phyloP scores from a whole-genome alignment of 305 asterid genomes.

The Fraxinus dipetala region DNA sequence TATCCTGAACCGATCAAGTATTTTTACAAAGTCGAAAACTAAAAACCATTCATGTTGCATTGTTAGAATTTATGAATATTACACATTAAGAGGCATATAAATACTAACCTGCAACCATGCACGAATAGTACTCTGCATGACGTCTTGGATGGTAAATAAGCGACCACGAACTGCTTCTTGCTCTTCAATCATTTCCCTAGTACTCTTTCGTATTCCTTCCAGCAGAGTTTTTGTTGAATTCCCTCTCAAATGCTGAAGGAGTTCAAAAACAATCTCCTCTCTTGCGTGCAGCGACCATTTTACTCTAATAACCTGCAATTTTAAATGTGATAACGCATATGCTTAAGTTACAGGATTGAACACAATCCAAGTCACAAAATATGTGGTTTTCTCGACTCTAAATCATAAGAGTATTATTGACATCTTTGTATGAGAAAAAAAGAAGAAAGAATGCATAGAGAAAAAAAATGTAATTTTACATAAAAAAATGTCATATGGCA shows the following conservation, averaged over 20 bases:
- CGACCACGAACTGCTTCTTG: slow-evolving; percentile 99
- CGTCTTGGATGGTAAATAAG: slow-evolving; percentile 94
- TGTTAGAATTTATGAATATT: not conserved
- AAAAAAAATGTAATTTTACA: not conserved
- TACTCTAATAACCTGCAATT: slow-evolving; percentile 76
- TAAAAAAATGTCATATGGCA: not conserved
- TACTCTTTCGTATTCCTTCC: slow-evolving; percentile 76
- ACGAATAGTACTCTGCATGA: slow-evolving; percentile 96
- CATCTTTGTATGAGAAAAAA: not conserved
- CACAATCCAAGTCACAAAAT: not conserved
- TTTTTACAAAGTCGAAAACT: not conserved
- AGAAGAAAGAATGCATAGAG: not conserved
- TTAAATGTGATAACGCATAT: not conserved
- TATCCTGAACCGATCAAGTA: slow-evolving; percentile 49
- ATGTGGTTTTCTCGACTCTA: not conserved
- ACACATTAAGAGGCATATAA: not conserved
- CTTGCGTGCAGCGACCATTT: slow-evolving; percentile 99
- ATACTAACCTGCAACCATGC: slow-evolving; percentile 92
- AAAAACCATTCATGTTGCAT: not conserved
- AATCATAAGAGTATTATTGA: not conserved
- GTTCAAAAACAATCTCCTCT: slow-evolving; percentile 95
- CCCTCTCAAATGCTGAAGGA: slow-evolving; percentile 88
- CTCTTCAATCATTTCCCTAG: slow-evolving; percentile 93
- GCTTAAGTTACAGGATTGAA: not conserved
- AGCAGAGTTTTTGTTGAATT: slow-evolving; percentile 51